Evolutionary conservation across 345 rosid species (phyloP), one percentile per base, ranked within the genome.

Genomic region (Trapa incisa): DNA sequence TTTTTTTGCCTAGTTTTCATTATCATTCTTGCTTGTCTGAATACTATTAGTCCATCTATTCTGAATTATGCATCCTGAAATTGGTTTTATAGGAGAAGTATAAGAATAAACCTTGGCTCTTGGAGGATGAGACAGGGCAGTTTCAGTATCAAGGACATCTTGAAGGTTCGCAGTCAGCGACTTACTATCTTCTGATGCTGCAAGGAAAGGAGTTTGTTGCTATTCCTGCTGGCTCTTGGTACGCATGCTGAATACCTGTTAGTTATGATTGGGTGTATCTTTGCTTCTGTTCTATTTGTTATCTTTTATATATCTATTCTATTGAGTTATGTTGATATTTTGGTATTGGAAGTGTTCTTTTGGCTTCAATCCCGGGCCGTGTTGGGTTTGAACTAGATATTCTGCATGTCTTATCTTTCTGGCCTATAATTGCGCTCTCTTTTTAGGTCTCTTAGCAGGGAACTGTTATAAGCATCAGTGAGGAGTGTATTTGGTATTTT

Each of bases 101-200:
- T 76, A 94, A 87, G 84, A 94, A 94, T 78, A 94, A 73, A 68
- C 99, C 97, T 66, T 94, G 99, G 99, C 65, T 86, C 32, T 78
- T 91, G 82, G 97, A 94, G 83, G 99, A 94, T 83, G 97, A 91
- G 70, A 86, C 99, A 43, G 97, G 97, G 17, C 96, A 94, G 81
- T 80, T 73, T 75, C 99, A 91, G 81, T 94, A 73, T 61, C 95
- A 91, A 1, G 99, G 97, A 15, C 95, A 82, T 58, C 96, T 89
- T 80, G 97, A 94, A 87, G 99, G 99, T 47, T 81, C 97, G 60
- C 97, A 94, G 61, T 89, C 95, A 32, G 97, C 97, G 2, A 94
- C 99, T 62, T 94, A 91, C 72, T 91, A 91, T 79, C 86, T 94
- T 13, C 77, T 94, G 68, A 86, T 94, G 81, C 71, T 82, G 87